These are phyloP conservation scores for Candida endomychidarum DNA, from an alignment of 805 yeast genomes.

Conservation along the genomic window DNA sequence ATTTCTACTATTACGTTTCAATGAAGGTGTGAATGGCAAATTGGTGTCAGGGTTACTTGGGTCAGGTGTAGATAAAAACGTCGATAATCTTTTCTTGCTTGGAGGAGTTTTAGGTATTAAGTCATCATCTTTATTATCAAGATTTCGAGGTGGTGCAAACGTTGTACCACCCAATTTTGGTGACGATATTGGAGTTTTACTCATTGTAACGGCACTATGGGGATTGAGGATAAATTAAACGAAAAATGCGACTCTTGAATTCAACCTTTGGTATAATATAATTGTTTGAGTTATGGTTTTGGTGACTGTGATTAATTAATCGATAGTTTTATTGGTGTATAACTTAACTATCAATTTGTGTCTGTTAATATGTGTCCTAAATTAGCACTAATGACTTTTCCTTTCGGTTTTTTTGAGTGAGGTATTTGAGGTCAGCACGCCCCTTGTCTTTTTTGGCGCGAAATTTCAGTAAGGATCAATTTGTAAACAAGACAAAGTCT, in stretches of 20 bases:
- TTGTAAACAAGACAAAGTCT: conserved; percentile 9
- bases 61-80: conserved; percentile 39
- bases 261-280: no score
- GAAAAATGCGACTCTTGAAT: background rate
- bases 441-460: background rate
- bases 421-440: background rate
- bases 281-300: no score
- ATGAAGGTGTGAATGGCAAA: conserved; percentile 40
- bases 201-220: conserved; percentile 5
- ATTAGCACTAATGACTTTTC: background rate
- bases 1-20: conserved; percentile 27
- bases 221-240: background rate
- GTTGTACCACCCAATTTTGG: conserved; percentile 23
- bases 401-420: background rate
- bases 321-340: no score
- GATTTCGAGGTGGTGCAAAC: conserved; percentile 16
- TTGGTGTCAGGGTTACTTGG: conserved; percentile 20
- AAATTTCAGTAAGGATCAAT: conserved; percentile 4
- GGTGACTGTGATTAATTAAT: no score
- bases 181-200: conserved; percentile 32
- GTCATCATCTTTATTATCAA: conserved; percentile 4
- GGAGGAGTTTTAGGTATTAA: conserved; percentile 28
- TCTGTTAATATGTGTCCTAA: background rate
- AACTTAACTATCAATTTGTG: no score
- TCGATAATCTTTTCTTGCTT: conserved; percentile 26